A percentile compares a stretch with the other conserved stretches of the same genome.
These are phyloP conservation scores for Leersia perrieri DNA, from an alignment of 176 grass and related monocot species.

Conservation along the genomic window DNA sequence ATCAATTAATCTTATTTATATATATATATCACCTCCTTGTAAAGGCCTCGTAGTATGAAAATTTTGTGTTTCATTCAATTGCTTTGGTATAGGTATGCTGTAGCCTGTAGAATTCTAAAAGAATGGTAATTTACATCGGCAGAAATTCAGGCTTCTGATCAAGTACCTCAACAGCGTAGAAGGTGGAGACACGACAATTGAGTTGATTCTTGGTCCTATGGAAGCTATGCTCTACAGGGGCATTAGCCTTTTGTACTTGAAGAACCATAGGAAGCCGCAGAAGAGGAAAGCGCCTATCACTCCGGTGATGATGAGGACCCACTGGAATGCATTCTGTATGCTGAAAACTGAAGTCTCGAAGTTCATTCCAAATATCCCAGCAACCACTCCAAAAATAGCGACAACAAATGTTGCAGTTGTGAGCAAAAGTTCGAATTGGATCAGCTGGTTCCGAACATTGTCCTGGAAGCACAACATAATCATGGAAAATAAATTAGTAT, in stretches of 20 bases:
- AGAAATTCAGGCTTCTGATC: slow-evolving; percentile 30
- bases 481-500: background rate
- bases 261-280: slow-evolving; percentile 76
- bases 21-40: background rate
- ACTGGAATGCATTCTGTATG: slow-evolving; percentile 70
- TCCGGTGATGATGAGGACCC: slow-evolving; percentile 55
- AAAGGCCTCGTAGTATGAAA: background rate
- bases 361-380: slow-evolving; percentile 96
- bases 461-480: slow-evolving; percentile 44
- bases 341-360: slow-evolving; percentile 58
- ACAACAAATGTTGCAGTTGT: slow-evolving; percentile 89
- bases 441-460: slow-evolving; percentile 90
- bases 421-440: slow-evolving; percentile 86
- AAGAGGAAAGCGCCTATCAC: slow-evolving; percentile 61
- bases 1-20: slow-evolving; percentile 1
- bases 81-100: slow-evolving; percentile 18
- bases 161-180: slow-evolving; percentile 27
- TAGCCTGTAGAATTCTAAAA: slow-evolving; percentile 28
- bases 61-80: slow-evolving; percentile 25
- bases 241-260: slow-evolving; percentile 81
- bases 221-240: slow-evolving; percentile 52
- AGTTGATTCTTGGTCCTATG: slow-evolving; percentile 8
- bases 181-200: background rate
- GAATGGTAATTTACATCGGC: slow-evolving; percentile 51
- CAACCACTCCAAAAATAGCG: slow-evolving; percentile 79